Evolutionary conservation across 345 rosid genomes (phyloP), one percentile per base, ranked within the genome.

Genomic region (Pugionium dolabratum): DNA sequence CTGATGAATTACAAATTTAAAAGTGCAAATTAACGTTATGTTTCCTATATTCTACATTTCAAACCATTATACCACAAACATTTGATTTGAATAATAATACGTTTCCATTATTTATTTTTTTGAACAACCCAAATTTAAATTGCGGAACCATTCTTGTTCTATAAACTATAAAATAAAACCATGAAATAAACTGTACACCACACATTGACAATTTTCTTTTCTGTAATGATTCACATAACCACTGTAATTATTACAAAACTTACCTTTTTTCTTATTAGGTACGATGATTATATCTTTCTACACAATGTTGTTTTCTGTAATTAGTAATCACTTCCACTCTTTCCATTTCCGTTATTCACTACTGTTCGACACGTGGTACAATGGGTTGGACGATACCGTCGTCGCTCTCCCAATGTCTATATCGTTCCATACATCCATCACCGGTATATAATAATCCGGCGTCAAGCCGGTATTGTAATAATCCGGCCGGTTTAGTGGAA

Each of bases 341-440:
- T 31, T 32, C 47, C 69, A 52, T 55, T 64, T 57, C 69, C 32
- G 60, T 56, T 75, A 81, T 72, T 44, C 63, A 62, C 77, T 67
- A 5, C 58, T 59, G 52, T 72, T 73, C 7, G 81, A 75, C 78
- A 70, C 75, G 51, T 72, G 80, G 59, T 72, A 70, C 11, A 70
- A 33, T 3, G 76, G 70, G 70, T 80, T 80, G 11, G 80, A 59
- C 18, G 77, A 71, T 59, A 80, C 48, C 55, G 73, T 68, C 28
- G 77, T 59, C 62, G 69, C 58, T 42, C 79, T 58, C 62, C 11
- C 67, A 37, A 37, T 28, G 43, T 61, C 75, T n/a, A 26, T 7
- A n/a, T 57, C 64, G 54, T 28, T 64, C 89, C 89, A 68, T 2
- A 68, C 0, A 2, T 62, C 60, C 46, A 68, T 68, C 33, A 48